Conservation (phyloP, 176 grass and related monocot species). For the Areca catechu region DNA sequence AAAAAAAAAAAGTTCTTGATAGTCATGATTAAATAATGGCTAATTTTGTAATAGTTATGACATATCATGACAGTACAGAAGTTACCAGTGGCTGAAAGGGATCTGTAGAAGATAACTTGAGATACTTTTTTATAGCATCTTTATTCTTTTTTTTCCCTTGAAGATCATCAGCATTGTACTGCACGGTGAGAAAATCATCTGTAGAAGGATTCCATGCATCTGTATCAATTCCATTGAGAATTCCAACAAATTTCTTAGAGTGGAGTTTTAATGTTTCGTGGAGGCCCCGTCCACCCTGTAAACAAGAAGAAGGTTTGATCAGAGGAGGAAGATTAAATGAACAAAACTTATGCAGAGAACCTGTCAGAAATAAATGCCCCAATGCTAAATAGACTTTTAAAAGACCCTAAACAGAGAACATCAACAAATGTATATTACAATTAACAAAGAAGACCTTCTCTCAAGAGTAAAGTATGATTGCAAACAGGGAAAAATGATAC, state of each 20-base stretch:
- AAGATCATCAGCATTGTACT: slow-evolving; percentile 71
- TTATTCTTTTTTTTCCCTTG: slow-evolving; percentile 51
- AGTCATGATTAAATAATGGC: too few relatives aligned
- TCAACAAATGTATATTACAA: too few relatives aligned
- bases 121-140: slow-evolving; percentile 54
- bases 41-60: too few relatives aligned
- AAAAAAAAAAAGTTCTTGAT: too few relatives aligned
- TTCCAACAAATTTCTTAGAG: slow-evolving; percentile 88
- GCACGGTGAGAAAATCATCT: slow-evolving; percentile 57
- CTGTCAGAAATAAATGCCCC: too few relatives aligned
- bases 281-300: slow-evolving; percentile 75
- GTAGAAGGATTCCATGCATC: slow-evolving; percentile 88
- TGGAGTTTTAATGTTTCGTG: slow-evolving; percentile 71
- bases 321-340: too few relatives aligned
- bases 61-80: background rate
- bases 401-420: too few relatives aligned
- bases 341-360: too few relatives aligned
- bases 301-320: slow-evolving; percentile 5
- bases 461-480: background rate
- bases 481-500: background rate
- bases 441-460: background rate
- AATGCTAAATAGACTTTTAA: too few relatives aligned
- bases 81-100: slow-evolving; percentile 66
- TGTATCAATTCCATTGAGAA: slow-evolving; percentile 93
- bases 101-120: slow-evolving; percentile 50